A percentile compares a stretch with the other conserved stretches of the same genome.
Evolutionary conservation across 1,284 basidiomycete species (phyloP).

Genomic region (Mycena citricolor): DNA sequence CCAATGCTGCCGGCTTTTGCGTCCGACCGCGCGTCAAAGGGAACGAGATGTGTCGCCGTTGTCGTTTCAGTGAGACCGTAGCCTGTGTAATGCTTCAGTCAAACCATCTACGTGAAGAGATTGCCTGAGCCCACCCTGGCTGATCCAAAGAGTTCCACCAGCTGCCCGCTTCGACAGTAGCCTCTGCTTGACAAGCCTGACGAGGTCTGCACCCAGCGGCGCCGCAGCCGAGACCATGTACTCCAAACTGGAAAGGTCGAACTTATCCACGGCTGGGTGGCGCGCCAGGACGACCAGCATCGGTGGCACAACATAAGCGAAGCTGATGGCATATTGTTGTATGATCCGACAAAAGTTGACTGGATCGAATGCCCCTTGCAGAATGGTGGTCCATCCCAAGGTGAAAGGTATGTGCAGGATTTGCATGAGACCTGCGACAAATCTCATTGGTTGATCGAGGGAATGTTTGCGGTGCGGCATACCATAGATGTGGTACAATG

Average conservation of each 20-base stretch:
- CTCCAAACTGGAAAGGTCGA: constrained; percentile 64
- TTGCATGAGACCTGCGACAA: constrained; percentile 49
- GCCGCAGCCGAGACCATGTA: constrained; percentile 79
- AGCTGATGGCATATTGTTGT: constrained; percentile 63
- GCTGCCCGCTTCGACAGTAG: constrained; percentile 34
- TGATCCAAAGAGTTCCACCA: constrained; percentile 26
- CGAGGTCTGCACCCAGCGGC: constrained; percentile 68
- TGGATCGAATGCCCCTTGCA: constrained; percentile 59
- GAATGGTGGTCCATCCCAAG: background rate
- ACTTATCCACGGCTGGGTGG: constrained; percentile 66
- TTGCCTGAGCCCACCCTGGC: constrained; percentile 11
- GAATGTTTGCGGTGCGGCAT: constrained; percentile 18
- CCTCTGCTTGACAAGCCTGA: constrained; percentile 38
- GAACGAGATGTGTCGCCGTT: constrained; percentile 47
- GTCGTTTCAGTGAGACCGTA: constrained; percentile 83
- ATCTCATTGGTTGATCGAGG: constrained; percentile 37
- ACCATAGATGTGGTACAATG: constrained; percentile 65
- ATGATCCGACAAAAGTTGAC: constrained; percentile 65
- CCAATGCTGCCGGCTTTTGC: constrained; percentile 59
- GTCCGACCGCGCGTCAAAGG: constrained; percentile 30
- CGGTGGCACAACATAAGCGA: constrained; percentile 77
- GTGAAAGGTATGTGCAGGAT: constrained; percentile 60
- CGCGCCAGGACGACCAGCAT: constrained; percentile 73
- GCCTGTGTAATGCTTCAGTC: constrained; percentile 36
- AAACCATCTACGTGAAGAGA: background rate